Evolutionary conservation across 495 filamentous ascomycete genomes (phyloP), one percentile per base, ranked within the genome.

Genomic region (Glarea lozoyensis): DNA sequence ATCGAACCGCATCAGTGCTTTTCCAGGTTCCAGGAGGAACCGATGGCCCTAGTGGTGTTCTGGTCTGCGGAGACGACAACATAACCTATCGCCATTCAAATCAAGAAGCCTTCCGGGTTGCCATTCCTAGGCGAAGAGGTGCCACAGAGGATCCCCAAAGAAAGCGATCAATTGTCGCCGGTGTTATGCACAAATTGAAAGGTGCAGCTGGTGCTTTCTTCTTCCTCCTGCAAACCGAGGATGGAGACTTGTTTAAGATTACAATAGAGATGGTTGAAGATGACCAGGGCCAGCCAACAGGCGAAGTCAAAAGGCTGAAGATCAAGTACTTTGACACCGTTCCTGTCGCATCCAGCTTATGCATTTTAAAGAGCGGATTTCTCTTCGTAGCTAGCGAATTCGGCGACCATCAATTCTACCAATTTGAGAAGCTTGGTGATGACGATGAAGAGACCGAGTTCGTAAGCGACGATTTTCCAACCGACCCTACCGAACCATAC

Each of bases 271-370:
- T 94, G 81, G 74, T 78, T 0, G 82, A 89, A 54, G 86, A 94
- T 58, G 80, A 79, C 2, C 72, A 80, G 21, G 86, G 81, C 12
- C 81, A 86, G 43, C 66, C 81, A 3, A 90, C 84, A 0, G 80
- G 82, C 10, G 82, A 90, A 53, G 89, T 97, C 4, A 72, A 71
- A 51, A 72, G 77, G 17, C 64, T 99, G 23, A 93, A 86, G 59
- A 90, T 99, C 65, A 94, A 95, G 60, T 97, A 96, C 56, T 99
- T 96, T 49, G 93, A 97, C 50, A 97, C 93, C 0, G 86, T 96
- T 6, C 92, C 93, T 0, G 66, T 92, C 29, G 88, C 89, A 1
- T 76, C 86, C 0, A 88, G 73, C 52, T 69, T 99, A 12, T 82
- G 87, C 58, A 94, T 99, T 49, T 63, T 97, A 48, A 95, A 94